phyloP scores from a whole-genome alignment of 2,329 filamentous ascomycete species.

The Pseudofabraea citricarpa region DNA sequence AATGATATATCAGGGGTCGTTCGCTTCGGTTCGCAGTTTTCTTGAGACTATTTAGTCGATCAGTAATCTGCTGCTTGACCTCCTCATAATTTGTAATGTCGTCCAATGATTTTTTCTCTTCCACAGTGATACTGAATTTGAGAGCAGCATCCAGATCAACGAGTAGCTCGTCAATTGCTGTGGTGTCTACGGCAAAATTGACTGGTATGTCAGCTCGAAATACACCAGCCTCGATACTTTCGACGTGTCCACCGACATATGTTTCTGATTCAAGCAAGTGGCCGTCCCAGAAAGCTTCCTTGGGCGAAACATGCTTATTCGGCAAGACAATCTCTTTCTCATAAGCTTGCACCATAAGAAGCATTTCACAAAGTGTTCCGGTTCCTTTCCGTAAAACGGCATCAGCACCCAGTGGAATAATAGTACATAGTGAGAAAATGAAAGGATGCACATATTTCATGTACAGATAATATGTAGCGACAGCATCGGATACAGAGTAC shows the following conservation, averaged over 20 bases:
- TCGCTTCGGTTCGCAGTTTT: constrained; percentile 80
- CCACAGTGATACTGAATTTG: constrained; percentile 78
- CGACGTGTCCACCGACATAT: constrained; percentile 96
- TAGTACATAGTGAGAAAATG: constrained; percentile 97
- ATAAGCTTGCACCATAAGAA: constrained; percentile 98
- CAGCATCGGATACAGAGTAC: constrained; percentile 97
- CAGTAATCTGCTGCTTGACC: constrained; percentile 76
- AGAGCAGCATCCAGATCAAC: constrained; percentile 82
- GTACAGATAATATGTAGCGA: constrained; percentile 97
- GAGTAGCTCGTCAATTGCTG: constrained; percentile 84
- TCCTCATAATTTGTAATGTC: constrained; percentile 80
- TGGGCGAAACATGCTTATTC: constrained; percentile 89
- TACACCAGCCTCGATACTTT: constrained; percentile 97
- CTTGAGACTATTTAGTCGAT: constrained; percentile 67
- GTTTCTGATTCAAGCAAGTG: constrained; percentile 96
- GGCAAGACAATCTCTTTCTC: constrained; percentile 86
- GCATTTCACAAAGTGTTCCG: constrained; percentile 97
- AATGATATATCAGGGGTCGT: constrained; percentile 88
- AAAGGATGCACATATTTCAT: constrained; percentile 99
- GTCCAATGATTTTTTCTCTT: constrained; percentile 77
- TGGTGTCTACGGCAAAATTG: constrained; percentile 85
- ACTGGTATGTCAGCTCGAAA: constrained; percentile 94
- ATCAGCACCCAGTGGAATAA: constrained; percentile 87
- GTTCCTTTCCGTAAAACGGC: constrained; percentile 94
- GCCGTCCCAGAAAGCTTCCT: constrained; percentile 94